Base-by-base conservation (phyloP, 2,329 filamentous ascomycete genomes). In the Endothia cerciana region DNA sequence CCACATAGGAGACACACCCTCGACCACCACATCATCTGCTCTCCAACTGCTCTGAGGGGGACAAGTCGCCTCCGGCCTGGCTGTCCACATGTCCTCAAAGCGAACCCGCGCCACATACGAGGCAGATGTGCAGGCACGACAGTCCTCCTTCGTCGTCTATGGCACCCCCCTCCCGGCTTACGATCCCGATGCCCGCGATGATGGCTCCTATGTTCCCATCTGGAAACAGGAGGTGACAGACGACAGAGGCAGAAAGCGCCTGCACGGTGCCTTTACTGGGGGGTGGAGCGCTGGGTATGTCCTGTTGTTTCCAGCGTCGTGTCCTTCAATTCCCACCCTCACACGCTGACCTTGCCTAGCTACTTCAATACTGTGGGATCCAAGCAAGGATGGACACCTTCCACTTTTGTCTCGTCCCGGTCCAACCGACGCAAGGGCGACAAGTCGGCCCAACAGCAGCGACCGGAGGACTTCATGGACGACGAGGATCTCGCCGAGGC, bases 221-320 rank as follows among this genome's bases (percentile, higher is more conserved):
- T 98, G 95, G 93, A 97, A 98, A 81, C 95, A 99, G 82, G 94
- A 97, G 75, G 94, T 97, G 76, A 91, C 91, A 66, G 95, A 99
- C 78, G 95, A 97, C 75, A 89, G 89, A 70, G 95, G 95, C 19
- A 85, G 94, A 72, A 94, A 96, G 78, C 88, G 95, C 63, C 84
- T 99, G 3, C 95, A 99, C 78, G 95, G 95, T 69, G 95, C 95
- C 69, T 99, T 99, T 75, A 97, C 93, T 1, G 95, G 95, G 72
- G 95, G 95, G 38, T 99, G 91, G 81, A 97, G 93, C 81, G 95
- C 95, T 81, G 95, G 95, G 90, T 94, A 86, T 82, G 88, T 77
- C 17, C 56, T 56, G n/a, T 25, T 28, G 15, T 56, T 10, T 2
- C 28, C 15, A 17, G n/a, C 6, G 28, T 5, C 17, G 36, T 19